Percentiles rank a stretch among this genome's conserved stretches.
Conservation (phyloP, 179 eudicot genomes). For the Actinidia arguta region DNA sequence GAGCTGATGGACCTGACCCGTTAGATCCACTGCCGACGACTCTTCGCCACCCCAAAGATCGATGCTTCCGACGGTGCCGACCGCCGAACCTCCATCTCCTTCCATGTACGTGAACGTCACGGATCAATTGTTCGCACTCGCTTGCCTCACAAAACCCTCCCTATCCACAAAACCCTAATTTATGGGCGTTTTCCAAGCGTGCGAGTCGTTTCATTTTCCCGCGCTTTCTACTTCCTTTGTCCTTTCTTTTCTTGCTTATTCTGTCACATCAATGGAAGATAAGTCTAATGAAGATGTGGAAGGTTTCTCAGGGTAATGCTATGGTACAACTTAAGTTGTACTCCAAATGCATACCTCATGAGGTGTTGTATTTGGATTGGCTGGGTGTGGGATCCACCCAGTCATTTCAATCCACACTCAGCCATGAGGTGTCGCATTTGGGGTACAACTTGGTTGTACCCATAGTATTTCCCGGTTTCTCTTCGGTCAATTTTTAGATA, state of each 20-base stretch:
- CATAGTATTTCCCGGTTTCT: too few species aligned
- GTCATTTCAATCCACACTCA: not conserved
- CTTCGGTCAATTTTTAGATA: too few species aligned
- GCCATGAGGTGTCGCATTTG: too few species aligned
- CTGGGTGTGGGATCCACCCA: too few species aligned
- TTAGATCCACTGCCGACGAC: conserved; percentile 2
- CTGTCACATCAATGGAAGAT: not conserved
- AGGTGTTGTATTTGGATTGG: too few species aligned
- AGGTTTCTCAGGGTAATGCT: too few species aligned
- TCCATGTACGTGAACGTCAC: not conserved
- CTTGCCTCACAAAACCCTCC: not conserved
- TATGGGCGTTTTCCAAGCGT: not conserved
- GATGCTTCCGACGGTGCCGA: conserved; percentile 4
- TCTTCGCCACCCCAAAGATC: not conserved
- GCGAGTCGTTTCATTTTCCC: not conserved
- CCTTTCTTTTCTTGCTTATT: not conserved
- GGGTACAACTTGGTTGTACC: too few species aligned
- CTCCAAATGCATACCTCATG: too few species aligned
- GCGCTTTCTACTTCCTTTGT: not conserved
- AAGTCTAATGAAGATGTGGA: not conserved
- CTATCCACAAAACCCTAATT: not conserved
- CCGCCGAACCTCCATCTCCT: not conserved
- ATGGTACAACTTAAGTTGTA: too few species aligned
- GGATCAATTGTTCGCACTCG: not conserved
- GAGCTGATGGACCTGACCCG: too few species aligned